Base-by-base conservation (phyloP, 2,329 filamentous ascomycete species). In the Fusarium sp. region DNA sequence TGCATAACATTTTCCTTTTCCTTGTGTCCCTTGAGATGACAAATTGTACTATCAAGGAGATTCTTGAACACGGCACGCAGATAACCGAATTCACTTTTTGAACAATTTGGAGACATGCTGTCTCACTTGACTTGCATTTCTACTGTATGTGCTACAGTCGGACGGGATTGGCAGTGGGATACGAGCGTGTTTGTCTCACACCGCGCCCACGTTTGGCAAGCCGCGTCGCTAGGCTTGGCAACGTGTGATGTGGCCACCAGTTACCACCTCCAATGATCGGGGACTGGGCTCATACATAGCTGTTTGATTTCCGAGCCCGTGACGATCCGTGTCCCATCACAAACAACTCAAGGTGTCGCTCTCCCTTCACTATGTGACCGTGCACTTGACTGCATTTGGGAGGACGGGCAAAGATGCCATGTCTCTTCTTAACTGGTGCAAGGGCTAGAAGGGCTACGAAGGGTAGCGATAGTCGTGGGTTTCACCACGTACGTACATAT, bases 191-290 rank as follows among this genome's bases (percentile, higher is more conserved):
- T 60, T 72, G 59, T 60, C 46, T 68, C 31, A 61, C 42, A 23
- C 35, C 41, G 44, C 44, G 56, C 46, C 56, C 56, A 73, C 46
- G 58, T 66, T 70, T 52, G 60, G 52, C 25, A 59, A 57, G 33
- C 57, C 58, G 46, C 49, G 37, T 73, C 49, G 58, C 18, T 56
- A 39, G 45, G 44, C 56, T 74, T 74, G 72, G 72, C 72, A 63
- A 56, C 29, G 46, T 56, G 59, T 75, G 63, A 63, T 49, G 57
- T 75, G 67, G 61, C 69, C 59, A 68, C 48, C 42, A 49, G 48
- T 55, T 54, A 61, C 55, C 55, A 59, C 48, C 52, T 56, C 45
- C 56, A 54, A 51, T 44, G 29, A 65, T 38, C 33, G 45, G 42
- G 45, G 25, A 23, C 52, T 70, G 39, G 39, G 44, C 33, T 41